Evolutionary conservation across 257 asterid genomes (phyloP).

Genomic region (Solanum pennellii): DNA sequence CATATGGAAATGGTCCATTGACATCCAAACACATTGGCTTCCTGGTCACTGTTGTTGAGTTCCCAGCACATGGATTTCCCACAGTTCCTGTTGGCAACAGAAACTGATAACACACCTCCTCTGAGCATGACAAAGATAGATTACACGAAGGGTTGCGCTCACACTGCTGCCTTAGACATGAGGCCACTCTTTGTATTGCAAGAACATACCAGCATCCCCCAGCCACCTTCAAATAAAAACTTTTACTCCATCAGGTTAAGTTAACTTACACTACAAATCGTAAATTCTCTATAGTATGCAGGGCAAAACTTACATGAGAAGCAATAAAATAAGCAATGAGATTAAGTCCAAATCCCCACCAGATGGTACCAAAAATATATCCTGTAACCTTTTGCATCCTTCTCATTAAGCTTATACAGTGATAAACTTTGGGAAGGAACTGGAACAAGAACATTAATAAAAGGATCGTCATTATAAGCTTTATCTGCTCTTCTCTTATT

Average conservation of each 20-base stretch:
- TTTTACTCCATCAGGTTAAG: neutral
- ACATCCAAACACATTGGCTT: constrained; percentile 57
- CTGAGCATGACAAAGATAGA: constrained; percentile 57
- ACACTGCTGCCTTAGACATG: constrained; percentile 72
- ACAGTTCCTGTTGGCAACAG: constrained; percentile 30
- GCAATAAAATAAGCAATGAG: constrained; percentile 94
- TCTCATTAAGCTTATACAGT: constrained; percentile 64
- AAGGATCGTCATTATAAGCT: constrained; percentile 55
- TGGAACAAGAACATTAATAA: constrained; percentile 76
- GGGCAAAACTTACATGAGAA: constrained; percentile 56
- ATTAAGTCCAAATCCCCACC: constrained; percentile 99
- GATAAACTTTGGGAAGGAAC: constrained; percentile 80
- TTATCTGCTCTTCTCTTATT: constrained; percentile 53
- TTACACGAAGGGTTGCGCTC: constrained; percentile 24
- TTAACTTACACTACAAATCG: neutral
- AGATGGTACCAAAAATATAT: constrained; percentile 80
- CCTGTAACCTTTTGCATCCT: constrained; percentile 91
- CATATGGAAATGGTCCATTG: constrained; percentile 68
- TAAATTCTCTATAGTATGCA: neutral
- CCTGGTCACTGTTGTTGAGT: constrained; percentile 20
- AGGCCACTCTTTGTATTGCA: constrained; percentile 70
- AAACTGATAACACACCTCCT: constrained; percentile 71
- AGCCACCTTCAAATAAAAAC: constrained; percentile 42
- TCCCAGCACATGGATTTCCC: constrained; percentile 53
- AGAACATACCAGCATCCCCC: constrained; percentile 99